phyloP scores from a whole-genome alignment of 306 rosid genomes.

The Gleditsia sinensis region DNA sequence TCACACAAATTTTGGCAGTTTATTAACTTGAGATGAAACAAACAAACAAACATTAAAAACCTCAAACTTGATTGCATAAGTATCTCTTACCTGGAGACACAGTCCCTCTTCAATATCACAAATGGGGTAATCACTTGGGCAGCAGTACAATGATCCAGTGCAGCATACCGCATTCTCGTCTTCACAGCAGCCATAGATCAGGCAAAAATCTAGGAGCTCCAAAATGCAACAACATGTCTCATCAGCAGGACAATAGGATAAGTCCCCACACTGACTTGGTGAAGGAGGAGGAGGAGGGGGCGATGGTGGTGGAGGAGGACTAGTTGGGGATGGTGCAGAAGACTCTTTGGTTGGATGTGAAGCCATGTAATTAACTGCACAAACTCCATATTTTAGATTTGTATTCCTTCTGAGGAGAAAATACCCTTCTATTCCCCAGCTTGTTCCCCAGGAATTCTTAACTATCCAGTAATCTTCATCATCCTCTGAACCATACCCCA shows the following conservation, averaged over 20 bases:
- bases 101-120: constrained; percentile 64
- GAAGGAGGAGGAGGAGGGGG: constrained; percentile 70
- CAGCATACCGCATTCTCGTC: constrained; percentile 75
- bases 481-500: constrained; percentile 75
- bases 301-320: constrained; percentile 55
- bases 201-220: constrained; percentile 45
- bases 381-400: constrained; percentile 57
- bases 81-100: constrained; percentile 59
- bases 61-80: not conserved
- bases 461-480: constrained; percentile 81
- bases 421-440: constrained; percentile 76
- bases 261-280: constrained; percentile 72
- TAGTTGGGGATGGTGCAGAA: constrained; percentile 59
- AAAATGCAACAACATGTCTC: constrained; percentile 74
- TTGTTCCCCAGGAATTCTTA: constrained; percentile 86
- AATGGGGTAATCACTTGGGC: constrained; percentile 73
- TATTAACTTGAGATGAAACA: not conserved
- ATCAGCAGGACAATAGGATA: constrained; percentile 56
- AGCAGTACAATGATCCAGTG: constrained; percentile 65
- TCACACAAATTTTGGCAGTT: constrained; percentile 22
- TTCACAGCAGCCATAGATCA: constrained; percentile 71
- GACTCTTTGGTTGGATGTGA: constrained; percentile 78
- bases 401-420: constrained; percentile 66
- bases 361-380: constrained; percentile 75
- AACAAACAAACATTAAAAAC: not conserved